These are phyloP conservation scores for Amphirosellinia nigrospora DNA, from an alignment of 495 filamentous ascomycete species.

Conservation along the genomic window DNA sequence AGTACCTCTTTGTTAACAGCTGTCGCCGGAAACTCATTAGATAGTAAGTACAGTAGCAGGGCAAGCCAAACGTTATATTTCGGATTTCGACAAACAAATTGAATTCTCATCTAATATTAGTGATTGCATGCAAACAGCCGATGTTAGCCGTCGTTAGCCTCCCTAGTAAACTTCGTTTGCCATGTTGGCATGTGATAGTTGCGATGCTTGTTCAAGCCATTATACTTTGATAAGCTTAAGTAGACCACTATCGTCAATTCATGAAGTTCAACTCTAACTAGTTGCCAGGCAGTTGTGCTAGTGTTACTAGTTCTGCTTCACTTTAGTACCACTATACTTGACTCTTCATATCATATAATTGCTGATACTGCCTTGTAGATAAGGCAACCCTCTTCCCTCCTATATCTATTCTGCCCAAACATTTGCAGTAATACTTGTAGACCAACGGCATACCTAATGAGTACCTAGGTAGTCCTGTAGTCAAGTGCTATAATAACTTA, in stretches of 20 bases:
- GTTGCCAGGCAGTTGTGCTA: too few species aligned
- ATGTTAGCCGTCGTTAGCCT: neutral
- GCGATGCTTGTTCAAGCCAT: neutral
- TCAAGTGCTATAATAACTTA: neutral
- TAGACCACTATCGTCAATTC: neutral
- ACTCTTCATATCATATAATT: neutral
- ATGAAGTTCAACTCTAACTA: too few species aligned
- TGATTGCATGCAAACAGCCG: neutral
- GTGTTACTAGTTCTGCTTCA: too few species aligned
- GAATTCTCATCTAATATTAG: neutral
- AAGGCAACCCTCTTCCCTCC: neutral
- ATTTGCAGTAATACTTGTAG: too few species aligned
- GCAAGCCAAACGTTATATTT: neutral
- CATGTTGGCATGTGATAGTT: neutral
- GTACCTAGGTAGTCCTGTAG: neutral
- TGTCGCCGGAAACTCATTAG: neutral
- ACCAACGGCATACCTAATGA: neutral
- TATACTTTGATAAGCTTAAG: neutral
- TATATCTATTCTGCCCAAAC: too few species aligned
- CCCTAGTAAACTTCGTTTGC: neutral
- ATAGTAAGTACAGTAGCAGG: neutral
- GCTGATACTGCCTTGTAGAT: neutral
- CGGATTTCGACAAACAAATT: neutral
- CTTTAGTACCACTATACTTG: too few species aligned
- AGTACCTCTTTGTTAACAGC: neutral